Conservation (phyloP, 2,329 filamentous ascomycete species). For the Phialophora expanda region DNA sequence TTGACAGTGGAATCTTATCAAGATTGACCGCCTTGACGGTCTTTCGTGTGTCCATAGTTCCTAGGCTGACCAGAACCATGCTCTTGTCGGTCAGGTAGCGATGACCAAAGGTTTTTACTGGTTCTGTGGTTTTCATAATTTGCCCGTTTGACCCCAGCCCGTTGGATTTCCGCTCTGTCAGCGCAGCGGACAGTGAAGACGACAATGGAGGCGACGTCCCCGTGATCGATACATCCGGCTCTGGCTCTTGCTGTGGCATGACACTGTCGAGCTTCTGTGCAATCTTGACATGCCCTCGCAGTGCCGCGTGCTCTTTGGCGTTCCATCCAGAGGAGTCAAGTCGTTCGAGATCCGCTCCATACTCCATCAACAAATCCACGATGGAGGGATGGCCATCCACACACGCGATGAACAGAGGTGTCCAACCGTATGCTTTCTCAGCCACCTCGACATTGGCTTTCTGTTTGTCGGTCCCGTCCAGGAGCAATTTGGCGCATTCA, state of each 20-base stretch:
- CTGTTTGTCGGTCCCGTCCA: constrained; percentile 72
- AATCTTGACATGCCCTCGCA: constrained; percentile 85
- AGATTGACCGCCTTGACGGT: constrained; percentile 78
- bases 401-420: constrained; percentile 88
- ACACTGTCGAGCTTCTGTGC: constrained; percentile 70
- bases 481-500: constrained; percentile 76
- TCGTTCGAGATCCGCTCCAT: constrained; percentile 75
- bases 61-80: constrained; percentile 88
- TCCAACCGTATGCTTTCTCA: constrained; percentile 90
- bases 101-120: constrained; percentile 94
- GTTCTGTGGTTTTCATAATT: constrained; percentile 65
- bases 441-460: constrained; percentile 76
- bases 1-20: constrained; percentile 82
- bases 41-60: constrained; percentile 93
- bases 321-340: constrained; percentile 91
- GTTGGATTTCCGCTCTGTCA: constrained; percentile 52
- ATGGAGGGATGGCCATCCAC: constrained; percentile 83
- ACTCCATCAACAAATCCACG: constrained; percentile 75
- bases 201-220: constrained; percentile 43
- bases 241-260: constrained; percentile 49
- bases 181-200: constrained; percentile 42
- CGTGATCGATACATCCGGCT: constrained; percentile 42
- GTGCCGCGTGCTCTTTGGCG: constrained; percentile 86
- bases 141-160: constrained; percentile 41
- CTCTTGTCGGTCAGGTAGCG: constrained; percentile 88